These are phyloP conservation scores for Candida ipomoeae DNA, from an alignment of 805 yeast species.

Conservation along the genomic window DNA sequence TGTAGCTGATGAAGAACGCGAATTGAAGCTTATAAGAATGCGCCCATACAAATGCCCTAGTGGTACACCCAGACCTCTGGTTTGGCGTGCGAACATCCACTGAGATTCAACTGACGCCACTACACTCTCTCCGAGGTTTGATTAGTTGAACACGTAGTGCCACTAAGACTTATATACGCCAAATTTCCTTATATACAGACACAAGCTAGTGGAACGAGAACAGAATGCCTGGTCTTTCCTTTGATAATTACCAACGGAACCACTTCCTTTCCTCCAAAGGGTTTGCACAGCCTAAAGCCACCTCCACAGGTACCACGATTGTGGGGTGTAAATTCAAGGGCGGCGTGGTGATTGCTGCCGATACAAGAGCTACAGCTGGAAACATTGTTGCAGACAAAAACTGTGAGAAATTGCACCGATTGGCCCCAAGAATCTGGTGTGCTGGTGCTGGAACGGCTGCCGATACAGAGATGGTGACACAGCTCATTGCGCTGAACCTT, in stretches of 20 bases:
- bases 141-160: background rate
- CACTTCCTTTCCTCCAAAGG: constrained; percentile 68
- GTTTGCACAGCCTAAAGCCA: constrained; percentile 75
- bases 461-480: constrained; percentile 97
- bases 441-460: constrained; percentile 99
- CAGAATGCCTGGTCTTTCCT: constrained; percentile 81
- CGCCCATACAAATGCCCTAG: background rate
- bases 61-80: constrained; percentile 4
- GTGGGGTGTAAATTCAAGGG: constrained; percentile 91
- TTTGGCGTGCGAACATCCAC: constrained; percentile 2
- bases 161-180: background rate
- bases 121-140: background rate
- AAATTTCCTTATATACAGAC: background rate
- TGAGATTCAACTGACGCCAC: background rate
- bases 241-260: constrained; percentile 92
- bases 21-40: background rate
- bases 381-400: constrained; percentile 96
- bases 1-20: background rate
- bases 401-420: constrained; percentile 89
- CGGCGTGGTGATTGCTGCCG: constrained; percentile 98
- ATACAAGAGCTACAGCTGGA: constrained; percentile 97
- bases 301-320: constrained; percentile 99
- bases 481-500: constrained; percentile 81
- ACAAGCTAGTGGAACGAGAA: background rate
- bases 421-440: constrained; percentile 94